These are phyloP conservation scores for Pyrenochaeta sp. DNA, from an alignment of 2,329 filamentous ascomycete genomes.

Conservation along the genomic window DNA sequence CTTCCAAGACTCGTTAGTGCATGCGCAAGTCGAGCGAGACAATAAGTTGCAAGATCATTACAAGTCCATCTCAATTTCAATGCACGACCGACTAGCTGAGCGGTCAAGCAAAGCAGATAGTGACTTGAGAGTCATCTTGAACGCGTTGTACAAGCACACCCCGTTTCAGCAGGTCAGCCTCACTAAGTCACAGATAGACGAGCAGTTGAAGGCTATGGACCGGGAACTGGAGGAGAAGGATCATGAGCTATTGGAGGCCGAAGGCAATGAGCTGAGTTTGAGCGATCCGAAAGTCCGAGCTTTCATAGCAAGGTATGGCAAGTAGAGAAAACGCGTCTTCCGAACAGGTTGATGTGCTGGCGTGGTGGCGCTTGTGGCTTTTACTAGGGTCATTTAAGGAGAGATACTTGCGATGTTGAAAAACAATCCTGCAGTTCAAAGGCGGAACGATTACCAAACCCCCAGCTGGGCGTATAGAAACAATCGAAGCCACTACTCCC, in stretches of 20 bases:
- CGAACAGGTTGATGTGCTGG: conserved; percentile 7
- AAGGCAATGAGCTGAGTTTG: conserved; percentile 42
- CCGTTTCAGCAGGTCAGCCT: conserved; percentile 40
- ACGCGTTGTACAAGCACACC: conserved; percentile 50
- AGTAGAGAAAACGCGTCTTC: conserved; percentile 12
- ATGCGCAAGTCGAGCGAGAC: conserved; percentile 41
- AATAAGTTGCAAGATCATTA: conserved; percentile 48
- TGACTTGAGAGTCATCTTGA: conserved; percentile 48
- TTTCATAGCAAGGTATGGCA: conserved; percentile 45
- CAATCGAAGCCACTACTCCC: conserved; percentile 9
- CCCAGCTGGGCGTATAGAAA: not conserved
- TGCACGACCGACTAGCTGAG: conserved; percentile 46
- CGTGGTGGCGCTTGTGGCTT: conserved; percentile 5
- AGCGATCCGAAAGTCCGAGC: conserved; percentile 40
- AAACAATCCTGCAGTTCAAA: not conserved
- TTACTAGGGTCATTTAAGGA: conserved; percentile 7
- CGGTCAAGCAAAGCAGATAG: conserved; percentile 48
- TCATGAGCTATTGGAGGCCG: conserved; percentile 48
- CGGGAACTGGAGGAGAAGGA: conserved; percentile 48
- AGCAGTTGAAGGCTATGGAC: conserved; percentile 48
- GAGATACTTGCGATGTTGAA: not conserved
- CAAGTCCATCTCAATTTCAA: conserved; percentile 38
- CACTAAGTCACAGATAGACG: conserved; percentile 35
- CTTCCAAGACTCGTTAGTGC: conserved; percentile 38
- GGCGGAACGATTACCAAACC: not conserved